phyloP scores from a whole-genome alignment of 1,139 yeast species.

The Pichia sp. region DNA sequence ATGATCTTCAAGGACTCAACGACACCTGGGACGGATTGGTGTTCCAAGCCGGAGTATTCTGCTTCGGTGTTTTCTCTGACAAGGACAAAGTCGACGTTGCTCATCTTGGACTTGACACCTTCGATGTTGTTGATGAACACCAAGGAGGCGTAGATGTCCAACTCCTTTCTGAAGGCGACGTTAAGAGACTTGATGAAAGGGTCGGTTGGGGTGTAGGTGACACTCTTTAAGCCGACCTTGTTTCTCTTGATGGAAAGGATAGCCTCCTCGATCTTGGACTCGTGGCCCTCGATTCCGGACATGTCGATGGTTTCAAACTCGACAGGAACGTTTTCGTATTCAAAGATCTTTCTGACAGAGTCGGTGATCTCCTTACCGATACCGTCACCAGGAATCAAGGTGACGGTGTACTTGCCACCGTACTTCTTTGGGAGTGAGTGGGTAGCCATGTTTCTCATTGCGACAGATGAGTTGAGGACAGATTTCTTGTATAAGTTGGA shows the following conservation, averaged over 20 bases:
- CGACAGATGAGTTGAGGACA: conserved; percentile 12
- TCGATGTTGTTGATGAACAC: conserved; percentile 91
- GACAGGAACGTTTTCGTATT: conserved; percentile 80
- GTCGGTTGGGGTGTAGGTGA: conserved; percentile 78
- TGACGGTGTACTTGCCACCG: conserved; percentile 91
- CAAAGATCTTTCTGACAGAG: conserved; percentile 86
- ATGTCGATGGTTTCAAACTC: conserved; percentile 93
- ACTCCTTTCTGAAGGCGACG: conserved; percentile 94
- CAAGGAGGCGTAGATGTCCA: conserved; percentile 91
- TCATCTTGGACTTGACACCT: conserved; percentile 86
- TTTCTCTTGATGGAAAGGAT: conserved; percentile 90
- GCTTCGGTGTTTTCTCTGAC: conserved; percentile 98
- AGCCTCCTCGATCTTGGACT: conserved; percentile 69
- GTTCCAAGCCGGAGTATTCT: conserved; percentile 98
- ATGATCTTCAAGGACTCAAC: conserved; percentile 95
- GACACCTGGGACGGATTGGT: conserved; percentile 95
- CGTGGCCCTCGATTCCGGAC: conserved; percentile 65
- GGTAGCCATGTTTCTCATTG: conserved; percentile 30
- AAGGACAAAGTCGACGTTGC: conserved; percentile 85
- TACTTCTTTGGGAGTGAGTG: conserved; percentile 71
- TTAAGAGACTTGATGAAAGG: conserved; percentile 77
- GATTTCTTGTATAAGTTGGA: conserved; percentile 23
- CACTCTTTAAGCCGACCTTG: conserved; percentile 96
- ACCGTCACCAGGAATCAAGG: conserved; percentile 96
- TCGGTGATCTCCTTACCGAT: conserved; percentile 95